Percentiles rank a stretch among this genome's conserved stretches.
These are phyloP conservation scores for Oidium heveae DNA, from an alignment of 2,329 filamentous ascomycete genomes.

Conservation along the genomic window DNA sequence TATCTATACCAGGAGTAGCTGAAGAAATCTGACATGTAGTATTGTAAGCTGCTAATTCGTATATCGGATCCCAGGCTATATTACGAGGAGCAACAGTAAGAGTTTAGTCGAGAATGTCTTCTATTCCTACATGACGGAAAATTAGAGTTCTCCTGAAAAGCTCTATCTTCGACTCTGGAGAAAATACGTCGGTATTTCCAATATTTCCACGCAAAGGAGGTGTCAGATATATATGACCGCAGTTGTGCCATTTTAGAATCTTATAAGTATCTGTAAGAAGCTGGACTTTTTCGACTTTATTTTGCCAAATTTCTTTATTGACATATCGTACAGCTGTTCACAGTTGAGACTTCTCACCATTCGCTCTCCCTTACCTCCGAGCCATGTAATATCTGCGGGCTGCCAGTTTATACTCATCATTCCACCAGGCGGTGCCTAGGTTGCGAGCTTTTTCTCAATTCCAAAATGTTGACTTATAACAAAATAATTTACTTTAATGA, in stretches of 20 bases:
- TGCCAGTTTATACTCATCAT: not conserved
- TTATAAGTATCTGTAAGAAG: not conserved
- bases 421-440: not conserved
- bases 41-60: not conserved
- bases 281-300: not conserved
- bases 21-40: not conserved
- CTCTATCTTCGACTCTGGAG: no score
- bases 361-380: not conserved
- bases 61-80: not conserved
- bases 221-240: no score
- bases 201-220: no score
- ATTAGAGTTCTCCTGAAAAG: not conserved
- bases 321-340: not conserved
- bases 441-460: no score
- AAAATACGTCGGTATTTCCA: no score
- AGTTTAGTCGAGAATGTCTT: not conserved
- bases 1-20: not conserved
- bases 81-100: not conserved
- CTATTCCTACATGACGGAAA: not conserved
- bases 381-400: not conserved
- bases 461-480: no score
- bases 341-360: not conserved
- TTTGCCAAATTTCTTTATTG: not conserved
- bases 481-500: no score
- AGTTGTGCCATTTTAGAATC: no score